Percentiles rank a stretch among this genome's conserved stretches.
phyloP scores from a whole-genome alignment of 2,329 filamentous ascomycete species.

The Pestalotiopsis sp. region DNA sequence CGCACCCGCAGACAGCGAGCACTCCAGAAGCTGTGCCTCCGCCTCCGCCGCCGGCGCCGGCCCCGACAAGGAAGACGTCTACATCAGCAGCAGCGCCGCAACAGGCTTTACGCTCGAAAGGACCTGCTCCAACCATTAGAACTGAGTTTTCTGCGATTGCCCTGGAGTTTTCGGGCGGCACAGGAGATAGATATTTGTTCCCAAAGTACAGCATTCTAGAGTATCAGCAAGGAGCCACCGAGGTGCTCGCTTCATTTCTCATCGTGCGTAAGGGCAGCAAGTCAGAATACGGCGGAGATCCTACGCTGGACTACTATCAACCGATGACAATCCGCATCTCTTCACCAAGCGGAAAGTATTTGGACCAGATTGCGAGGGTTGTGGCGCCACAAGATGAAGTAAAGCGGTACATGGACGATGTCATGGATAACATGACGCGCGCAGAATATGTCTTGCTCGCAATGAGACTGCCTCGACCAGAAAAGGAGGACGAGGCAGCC shows the following conservation, averaged over 20 bases:
- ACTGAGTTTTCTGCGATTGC: conserved; percentile 68
- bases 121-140: conserved; percentile 53
- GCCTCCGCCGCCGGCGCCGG: conserved; percentile 16
- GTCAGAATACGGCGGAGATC: conserved; percentile 67
- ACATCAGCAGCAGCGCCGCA: conserved; percentile 34
- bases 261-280: conserved; percentile 73
- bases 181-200: conserved; percentile 76
- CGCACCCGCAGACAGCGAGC: conserved; percentile 29
- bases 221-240: conserved; percentile 58
- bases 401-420: conserved; percentile 67
- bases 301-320: conserved; percentile 72
- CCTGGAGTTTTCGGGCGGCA: conserved; percentile 68
- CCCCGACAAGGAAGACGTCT: conserved; percentile 30
- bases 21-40: conserved; percentile 36
- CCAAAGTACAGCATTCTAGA: conserved; percentile 79
- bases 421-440: conserved; percentile 70
- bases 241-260: conserved; percentile 75
- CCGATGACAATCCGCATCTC: conserved; percentile 68
- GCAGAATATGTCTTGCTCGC: conserved; percentile 69
- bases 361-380: conserved; percentile 63
- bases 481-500: conserved; percentile 35
- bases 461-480: conserved; percentile 62
- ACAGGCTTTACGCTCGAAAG: conserved; percentile 63
- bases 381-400: conserved; percentile 68
- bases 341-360: conserved; percentile 54